Evolutionary conservation across 345 rosid genomes (phyloP).

Genomic region (Psidium guajava): DNA sequence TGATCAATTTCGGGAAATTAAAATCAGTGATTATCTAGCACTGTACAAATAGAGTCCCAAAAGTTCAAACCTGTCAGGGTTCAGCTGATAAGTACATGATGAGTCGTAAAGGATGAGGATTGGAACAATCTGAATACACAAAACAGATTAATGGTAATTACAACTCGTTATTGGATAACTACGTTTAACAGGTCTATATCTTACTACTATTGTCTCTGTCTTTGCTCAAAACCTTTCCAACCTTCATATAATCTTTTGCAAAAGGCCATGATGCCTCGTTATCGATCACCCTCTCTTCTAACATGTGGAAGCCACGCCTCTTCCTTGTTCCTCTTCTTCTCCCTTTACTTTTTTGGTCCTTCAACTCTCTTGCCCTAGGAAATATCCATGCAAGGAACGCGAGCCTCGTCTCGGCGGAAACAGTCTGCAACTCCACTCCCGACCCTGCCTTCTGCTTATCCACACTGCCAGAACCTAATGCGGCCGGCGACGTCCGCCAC

Average conservation of each 20-base stretch:
- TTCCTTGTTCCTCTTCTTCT: background rate
- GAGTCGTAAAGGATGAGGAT: background rate
- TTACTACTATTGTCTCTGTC: background rate
- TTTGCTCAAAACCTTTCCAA: background rate
- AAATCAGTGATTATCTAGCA: background rate
- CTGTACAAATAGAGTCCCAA: background rate
- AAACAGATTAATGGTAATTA: background rate
- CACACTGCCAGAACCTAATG: slow-evolving; percentile 24
- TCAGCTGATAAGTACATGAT: background rate
- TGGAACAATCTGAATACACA: background rate
- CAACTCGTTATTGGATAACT: background rate
- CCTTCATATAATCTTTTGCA: background rate
- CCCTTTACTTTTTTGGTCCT: background rate
- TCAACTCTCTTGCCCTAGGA: background rate
- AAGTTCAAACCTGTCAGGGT: background rate
- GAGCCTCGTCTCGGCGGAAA: slow-evolving; percentile 13
- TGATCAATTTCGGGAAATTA: background rate
- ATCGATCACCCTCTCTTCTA: background rate
- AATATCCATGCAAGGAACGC: background rate
- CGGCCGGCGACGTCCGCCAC: slow-evolving; percentile 28
- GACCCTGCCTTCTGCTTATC: slow-evolving; percentile 59
- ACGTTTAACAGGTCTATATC: background rate
- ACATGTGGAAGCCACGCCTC: background rate
- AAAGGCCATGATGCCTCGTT: background rate
- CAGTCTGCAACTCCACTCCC: slow-evolving; percentile 40